Percentiles rank a stretch among this genome's conserved stretches.
phyloP scores from a whole-genome alignment of 1,139 yeast genomes.

The Suhomyces panamericanus region DNA sequence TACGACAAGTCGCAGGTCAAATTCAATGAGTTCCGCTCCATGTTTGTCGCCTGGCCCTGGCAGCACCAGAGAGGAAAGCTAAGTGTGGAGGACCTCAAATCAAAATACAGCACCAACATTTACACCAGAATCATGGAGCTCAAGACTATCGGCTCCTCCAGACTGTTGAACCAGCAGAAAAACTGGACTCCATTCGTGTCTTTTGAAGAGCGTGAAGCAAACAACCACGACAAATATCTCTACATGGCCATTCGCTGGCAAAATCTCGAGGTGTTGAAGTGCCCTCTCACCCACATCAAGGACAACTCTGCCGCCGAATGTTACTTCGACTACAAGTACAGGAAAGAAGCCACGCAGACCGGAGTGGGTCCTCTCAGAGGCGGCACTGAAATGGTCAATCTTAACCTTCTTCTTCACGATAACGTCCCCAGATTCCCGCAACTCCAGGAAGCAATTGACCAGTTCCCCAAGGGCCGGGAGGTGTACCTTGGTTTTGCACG shows the following conservation, averaged over 20 bases:
- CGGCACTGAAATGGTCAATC: slow-evolving; percentile 25
- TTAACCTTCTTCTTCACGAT: slow-evolving; percentile 16
- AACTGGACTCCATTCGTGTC: slow-evolving; percentile 48
- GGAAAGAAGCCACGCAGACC: neutral
- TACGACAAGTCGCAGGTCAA: slow-evolving; percentile 2
- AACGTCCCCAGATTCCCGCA: slow-evolving; percentile 4
- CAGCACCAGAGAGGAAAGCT: slow-evolving; percentile 36
- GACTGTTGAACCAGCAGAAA: slow-evolving; percentile 31
- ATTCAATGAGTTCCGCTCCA: slow-evolving; percentile 23
- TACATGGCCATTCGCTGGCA: slow-evolving; percentile 42
- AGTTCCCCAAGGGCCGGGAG: slow-evolving; percentile 13
- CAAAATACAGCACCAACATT: slow-evolving; percentile 17
- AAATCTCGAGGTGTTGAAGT: slow-evolving; percentile 34
- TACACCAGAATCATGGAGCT: slow-evolving; percentile 33
- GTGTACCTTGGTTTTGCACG: slow-evolving; percentile 21
- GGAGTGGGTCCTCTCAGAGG: slow-evolving; percentile 27
- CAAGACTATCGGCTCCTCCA: slow-evolving; percentile 21
- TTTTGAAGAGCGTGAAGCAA: slow-evolving; percentile 19
- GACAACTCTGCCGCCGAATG: slow-evolving; percentile 24
- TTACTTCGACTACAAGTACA: slow-evolving; percentile 25
- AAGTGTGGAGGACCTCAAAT: slow-evolving; percentile 24
- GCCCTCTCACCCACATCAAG: slow-evolving; percentile 16
- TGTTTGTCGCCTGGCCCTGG: slow-evolving; percentile 43
- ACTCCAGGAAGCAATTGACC: slow-evolving; percentile 35
- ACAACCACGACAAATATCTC: slow-evolving; percentile 30